Evolutionary conservation across 2,329 filamentous ascomycete species (phyloP), one percentile per base, ranked within the genome.

Genomic region (Albophoma yamanashiensis): DNA sequence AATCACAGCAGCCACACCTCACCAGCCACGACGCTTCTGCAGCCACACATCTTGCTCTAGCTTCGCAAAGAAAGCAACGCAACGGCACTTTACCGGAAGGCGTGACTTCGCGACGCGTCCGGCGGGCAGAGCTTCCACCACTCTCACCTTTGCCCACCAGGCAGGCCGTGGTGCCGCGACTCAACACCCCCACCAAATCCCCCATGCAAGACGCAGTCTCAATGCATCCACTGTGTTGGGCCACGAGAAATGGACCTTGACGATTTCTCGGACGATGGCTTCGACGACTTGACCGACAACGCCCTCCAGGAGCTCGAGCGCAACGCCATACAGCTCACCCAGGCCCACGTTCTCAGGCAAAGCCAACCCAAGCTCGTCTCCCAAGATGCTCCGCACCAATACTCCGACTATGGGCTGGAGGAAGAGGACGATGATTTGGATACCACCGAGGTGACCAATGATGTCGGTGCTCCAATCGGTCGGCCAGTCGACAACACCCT

Each of bases 221-320:
- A 58, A 66, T 62, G 65, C 62, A 42, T 56, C 43, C 58, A 31
- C 42, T 34, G 27, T 38, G 38, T 17, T 47, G 60, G 55, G 58
- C 63, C 67, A 63, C 63, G 59, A 63, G 64, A 58, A 60, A 76
- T 76, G 74, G 73, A 75, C 61, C 60, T 74, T 74, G 83, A 86
- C 74, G 81, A 83, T 62, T 87, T 85, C 68, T 83, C 79, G 61
- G 85, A 87, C 69, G 85, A 86, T 68, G 84, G 79, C 62, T 77
- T 89, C 65, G 84, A 88, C 69, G 77, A 81, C 47, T 74, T 88
- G 50, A 82, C 84, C 64, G 77, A 80, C 63, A 79, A 80, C 63
- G 76, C 77, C 55, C 74, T 88, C 4, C 78, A 83, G 65, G 83
- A 87, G 68, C 81, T 89, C 63, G 86, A 89, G 68, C 80, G 82